These are phyloP conservation scores for Rhytidiadelphus loreus DNA, from an alignment of 225 moss, liverwort and hornwort species.

Conservation along the genomic window DNA sequence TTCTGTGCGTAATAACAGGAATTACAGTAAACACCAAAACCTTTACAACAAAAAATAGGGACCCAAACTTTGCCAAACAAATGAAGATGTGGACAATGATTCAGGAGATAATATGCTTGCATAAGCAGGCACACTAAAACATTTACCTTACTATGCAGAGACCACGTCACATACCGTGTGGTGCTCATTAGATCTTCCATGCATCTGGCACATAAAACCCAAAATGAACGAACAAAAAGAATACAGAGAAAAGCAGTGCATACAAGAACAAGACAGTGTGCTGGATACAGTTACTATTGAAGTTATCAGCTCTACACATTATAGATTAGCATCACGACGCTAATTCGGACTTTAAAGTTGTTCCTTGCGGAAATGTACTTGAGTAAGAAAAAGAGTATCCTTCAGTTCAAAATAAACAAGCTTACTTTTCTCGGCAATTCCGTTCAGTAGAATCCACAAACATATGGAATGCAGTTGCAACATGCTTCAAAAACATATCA, in stretches of 20 bases:
- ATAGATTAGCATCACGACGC: neutral
- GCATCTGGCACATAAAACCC: conserved; percentile 45
- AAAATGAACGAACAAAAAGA: neutral
- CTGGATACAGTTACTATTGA: neutral
- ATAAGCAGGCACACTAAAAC: neutral
- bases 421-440: conserved; percentile 94
- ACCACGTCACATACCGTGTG: conserved; percentile 98
- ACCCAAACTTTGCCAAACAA: neutral
- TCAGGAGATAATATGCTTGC: neutral
- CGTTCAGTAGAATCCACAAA: conserved; percentile 92
- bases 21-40: neutral
- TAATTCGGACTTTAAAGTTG: neutral
- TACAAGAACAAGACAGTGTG: neutral
- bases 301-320: neutral
- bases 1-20: conserved; percentile 35
- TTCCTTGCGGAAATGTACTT: neutral
- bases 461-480: conserved; percentile 87
- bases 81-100: neutral
- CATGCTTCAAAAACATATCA: conserved; percentile 91
- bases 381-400: neutral
- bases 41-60: neutral
- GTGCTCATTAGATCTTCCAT: conserved; percentile 98
- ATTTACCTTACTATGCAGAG: conserved; percentile 90
- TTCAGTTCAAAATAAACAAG: neutral
- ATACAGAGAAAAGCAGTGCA: neutral